These are phyloP conservation scores for Petunia axillaris DNA, from an alignment of 257 asterid genomes.

Conservation along the genomic window DNA sequence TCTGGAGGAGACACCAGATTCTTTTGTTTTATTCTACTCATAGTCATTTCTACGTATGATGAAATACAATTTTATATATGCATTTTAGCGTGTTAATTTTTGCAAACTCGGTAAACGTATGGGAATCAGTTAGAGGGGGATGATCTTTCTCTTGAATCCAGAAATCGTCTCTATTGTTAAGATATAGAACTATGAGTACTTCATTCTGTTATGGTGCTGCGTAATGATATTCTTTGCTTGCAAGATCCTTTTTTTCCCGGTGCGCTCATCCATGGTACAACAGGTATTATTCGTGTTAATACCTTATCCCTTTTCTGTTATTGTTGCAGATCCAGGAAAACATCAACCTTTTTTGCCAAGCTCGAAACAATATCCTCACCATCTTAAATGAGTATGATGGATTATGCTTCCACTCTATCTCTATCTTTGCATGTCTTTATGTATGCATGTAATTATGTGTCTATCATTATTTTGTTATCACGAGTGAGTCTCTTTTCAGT, in stretches of 20 bases:
- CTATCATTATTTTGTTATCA: background rate
- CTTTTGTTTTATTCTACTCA: background rate
- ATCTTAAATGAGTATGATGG: constrained; percentile 67
- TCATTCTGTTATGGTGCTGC: background rate
- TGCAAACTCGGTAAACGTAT: background rate
- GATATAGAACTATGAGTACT: background rate
- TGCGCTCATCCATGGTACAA: background rate
- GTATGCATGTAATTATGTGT: background rate
- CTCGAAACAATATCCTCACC: constrained; percentile 61
- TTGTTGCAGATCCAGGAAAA: constrained; percentile 75
- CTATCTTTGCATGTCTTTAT: background rate
- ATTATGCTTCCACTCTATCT: background rate
- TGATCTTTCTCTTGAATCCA: constrained; percentile 9
- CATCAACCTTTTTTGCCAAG: constrained; percentile 65
- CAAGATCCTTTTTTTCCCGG: background rate
- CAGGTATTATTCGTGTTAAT: constrained; percentile 22
- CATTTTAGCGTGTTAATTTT: background rate
- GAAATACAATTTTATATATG: background rate
- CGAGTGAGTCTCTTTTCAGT: background rate
- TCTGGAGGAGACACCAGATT: background rate
- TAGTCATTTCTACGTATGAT: background rate
- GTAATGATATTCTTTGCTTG: background rate
- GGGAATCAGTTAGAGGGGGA: background rate
- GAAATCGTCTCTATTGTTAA: background rate
- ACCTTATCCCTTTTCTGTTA: constrained; percentile 1